These are phyloP conservation scores for Septoria petroselini DNA, from an alignment of 2,329 filamentous ascomycete genomes.

Conservation along the genomic window DNA sequence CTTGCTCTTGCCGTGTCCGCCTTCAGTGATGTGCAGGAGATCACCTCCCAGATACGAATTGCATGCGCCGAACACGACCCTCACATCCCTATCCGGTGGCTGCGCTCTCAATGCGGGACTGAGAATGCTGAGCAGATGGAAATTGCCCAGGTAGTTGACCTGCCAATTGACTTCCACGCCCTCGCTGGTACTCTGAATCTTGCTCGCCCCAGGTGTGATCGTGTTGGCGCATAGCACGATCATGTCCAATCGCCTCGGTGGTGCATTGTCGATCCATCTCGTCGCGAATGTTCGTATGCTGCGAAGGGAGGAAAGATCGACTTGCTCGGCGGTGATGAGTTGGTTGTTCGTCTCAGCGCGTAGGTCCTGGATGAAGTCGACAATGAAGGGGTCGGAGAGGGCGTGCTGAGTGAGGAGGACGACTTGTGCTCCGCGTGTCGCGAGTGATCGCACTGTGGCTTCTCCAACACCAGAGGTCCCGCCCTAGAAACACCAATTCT, in stretches of 20 bases:
- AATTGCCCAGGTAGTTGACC: conserved; percentile 92
- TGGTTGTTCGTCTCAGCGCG: conserved; percentile 73
- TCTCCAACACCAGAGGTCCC: conserved; percentile 92
- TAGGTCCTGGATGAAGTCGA: conserved; percentile 88
- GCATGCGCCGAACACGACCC: conserved; percentile 82
- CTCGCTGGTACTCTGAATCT: conserved; percentile 59
- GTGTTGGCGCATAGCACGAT: conserved; percentile 82
- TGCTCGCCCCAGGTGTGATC: conserved; percentile 65
- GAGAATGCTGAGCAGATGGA: conserved; percentile 87
- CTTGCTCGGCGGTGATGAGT: conserved; percentile 91
- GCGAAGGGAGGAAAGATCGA: conserved; percentile 83
- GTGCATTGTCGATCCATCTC: conserved; percentile 95
- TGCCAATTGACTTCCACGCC: conserved; percentile 89
- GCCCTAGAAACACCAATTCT: conserved; percentile 50
- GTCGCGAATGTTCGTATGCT: conserved; percentile 91
- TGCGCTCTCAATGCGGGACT: conserved; percentile 87
- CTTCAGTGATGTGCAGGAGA: conserved; percentile 55
- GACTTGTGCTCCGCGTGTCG: conserved; percentile 80
- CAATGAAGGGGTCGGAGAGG: conserved; percentile 79
- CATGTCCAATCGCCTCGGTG: conserved; percentile 84
- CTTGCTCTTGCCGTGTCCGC: conserved; percentile 31
- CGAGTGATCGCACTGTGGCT: conserved; percentile 69
- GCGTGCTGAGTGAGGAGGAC: conserved; percentile 82
- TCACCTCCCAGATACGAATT: conserved; percentile 80
- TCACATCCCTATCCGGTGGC: conserved; percentile 88